Evolutionary conservation across 768 basidiomycete genomes (phyloP), one percentile per base, ranked within the genome.

Genomic region (Termitomyces sp.): DNA sequence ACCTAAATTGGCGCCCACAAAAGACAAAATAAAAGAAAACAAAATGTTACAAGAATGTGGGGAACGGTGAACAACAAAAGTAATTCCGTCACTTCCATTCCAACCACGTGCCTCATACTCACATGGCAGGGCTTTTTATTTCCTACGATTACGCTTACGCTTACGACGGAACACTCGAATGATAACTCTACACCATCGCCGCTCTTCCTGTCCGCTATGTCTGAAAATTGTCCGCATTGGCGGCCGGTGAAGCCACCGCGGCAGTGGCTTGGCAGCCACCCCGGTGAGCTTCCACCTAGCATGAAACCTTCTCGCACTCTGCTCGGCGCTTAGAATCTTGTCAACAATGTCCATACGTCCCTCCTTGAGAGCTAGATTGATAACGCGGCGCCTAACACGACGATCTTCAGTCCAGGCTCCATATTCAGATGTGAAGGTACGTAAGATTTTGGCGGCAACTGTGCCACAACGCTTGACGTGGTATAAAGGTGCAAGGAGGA

Each of bases 291-390:
- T 56, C 66, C 66, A 68, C 38, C 19, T 53, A 48, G 53, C 41
- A 35, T 55, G 41, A 15, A 38, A 35, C 62, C 61, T 45, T 30
- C 58, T 38, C 17, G 34, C 43, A 7, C n/a, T 9, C 43, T 45
- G 46, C 38, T 69, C 66, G 26, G 58, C 53, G 9, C 53, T 44
- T 32, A 69, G 53, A 54, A 74, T 64, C 57, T 63, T 64, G 55
- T 70, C 51, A 17, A 72, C 70, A 55, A 87, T 77, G 62, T 82
- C 82, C 58, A 72, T 67, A 44, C 84, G 77, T 15, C 84, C 80
- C 70, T 90, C 81, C 66, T 84, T 87, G 53, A 85, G 62, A 30
- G 86, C 87, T 45, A 87, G 71, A 41, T 66, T 69, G 5, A 77
- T 77, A 51, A 90, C 67, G 41, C 84, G 80, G 55, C 83, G 78